A percentile compares a stretch with the other conserved stretches of the same genome.
Evolutionary conservation across 495 filamentous ascomycete genomes (phyloP).

Genomic region (Neurospora sublineolata): DNA sequence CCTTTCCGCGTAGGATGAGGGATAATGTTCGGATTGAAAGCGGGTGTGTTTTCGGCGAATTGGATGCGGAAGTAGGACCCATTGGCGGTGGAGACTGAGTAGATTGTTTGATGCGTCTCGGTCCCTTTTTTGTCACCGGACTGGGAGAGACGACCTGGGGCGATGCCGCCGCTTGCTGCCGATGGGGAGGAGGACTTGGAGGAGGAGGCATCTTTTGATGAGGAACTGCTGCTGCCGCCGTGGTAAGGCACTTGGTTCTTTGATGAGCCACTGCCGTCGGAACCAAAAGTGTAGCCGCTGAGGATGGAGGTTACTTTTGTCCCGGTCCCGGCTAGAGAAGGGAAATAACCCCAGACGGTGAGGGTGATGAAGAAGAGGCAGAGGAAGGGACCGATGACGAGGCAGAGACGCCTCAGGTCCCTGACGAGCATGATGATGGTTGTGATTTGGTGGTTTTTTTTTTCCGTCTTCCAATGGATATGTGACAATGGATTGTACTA

Average conservation of each 20-base stretch:
- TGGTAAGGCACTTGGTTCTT: background rate
- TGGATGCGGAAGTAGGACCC: slow-evolving; percentile 31
- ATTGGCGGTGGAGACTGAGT: slow-evolving; percentile 30
- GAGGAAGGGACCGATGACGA: slow-evolving; percentile 16
- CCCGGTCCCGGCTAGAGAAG: background rate
- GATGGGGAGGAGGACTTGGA: background rate
- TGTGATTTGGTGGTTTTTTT: background rate
- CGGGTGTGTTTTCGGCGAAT: slow-evolving; percentile 20
- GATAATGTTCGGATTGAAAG: slow-evolving; percentile 43
- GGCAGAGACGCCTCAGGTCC: slow-evolving; percentile 20
- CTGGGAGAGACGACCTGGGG: too few relatives aligned
- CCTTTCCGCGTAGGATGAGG: slow-evolving; percentile 37
- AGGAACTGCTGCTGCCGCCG: background rate
- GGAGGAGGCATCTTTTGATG: background rate
- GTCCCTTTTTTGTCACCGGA: too few relatives aligned
- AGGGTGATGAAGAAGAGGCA: slow-evolving; percentile 15
- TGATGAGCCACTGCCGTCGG: background rate
- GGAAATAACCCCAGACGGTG: slow-evolving; percentile 11
- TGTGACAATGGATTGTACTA: background rate
- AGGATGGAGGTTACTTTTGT: slow-evolving; percentile 4
- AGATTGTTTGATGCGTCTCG: too few relatives aligned
- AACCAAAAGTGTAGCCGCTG: background rate
- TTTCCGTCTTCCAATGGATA: background rate
- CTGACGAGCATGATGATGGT: slow-evolving; percentile 19
- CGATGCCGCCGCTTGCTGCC: background rate